Evolutionary conservation across 164 flowering plant species (phyloP).

Genomic region (Echeveria elegans): DNA sequence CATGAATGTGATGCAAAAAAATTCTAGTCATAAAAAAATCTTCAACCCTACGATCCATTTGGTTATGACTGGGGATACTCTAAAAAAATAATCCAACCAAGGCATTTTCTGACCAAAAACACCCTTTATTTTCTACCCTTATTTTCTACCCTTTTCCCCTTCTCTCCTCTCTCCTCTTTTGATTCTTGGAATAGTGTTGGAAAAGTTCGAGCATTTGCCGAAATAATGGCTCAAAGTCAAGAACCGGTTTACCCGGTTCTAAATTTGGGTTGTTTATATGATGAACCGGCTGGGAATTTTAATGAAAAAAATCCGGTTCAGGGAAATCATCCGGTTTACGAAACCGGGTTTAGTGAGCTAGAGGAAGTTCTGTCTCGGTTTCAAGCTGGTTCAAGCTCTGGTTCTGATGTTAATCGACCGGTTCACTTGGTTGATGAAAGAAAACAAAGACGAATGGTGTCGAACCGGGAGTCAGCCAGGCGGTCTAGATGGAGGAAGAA

Average conservation of each 20-base stretch:
- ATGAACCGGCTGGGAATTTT: background rate
- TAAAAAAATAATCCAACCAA: background rate
- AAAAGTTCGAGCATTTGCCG: background rate
- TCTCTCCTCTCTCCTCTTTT: background rate
- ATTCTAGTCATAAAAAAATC: too few relatives aligned
- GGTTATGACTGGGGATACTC: too few relatives aligned
- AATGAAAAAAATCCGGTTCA: background rate
- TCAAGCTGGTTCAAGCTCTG: slow-evolving; percentile 13
- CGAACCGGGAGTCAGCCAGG: slow-evolving; percentile 51
- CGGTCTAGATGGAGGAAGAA: slow-evolving; percentile 46
- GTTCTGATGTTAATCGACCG: slow-evolving; percentile 21
- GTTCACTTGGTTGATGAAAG: slow-evolving; percentile 24
- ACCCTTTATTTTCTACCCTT: background rate
- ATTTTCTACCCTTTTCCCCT: background rate
- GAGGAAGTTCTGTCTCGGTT: slow-evolving; percentile 19
- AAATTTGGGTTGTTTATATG: background rate
- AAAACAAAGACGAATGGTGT: slow-evolving; percentile 30
- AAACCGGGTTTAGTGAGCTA: slow-evolving; percentile 18
- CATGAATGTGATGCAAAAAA: too few relatives aligned
- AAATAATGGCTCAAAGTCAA: slow-evolving; percentile 1
- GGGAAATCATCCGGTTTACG: slow-evolving; percentile 10
- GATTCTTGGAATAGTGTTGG: slow-evolving; percentile 1
- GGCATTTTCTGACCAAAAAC: background rate
- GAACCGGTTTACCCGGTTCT: background rate
- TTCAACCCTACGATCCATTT: too few relatives aligned